Base-by-base conservation (phyloP, 805 yeast species). In the Sporopachydermia lactativora region DNA sequence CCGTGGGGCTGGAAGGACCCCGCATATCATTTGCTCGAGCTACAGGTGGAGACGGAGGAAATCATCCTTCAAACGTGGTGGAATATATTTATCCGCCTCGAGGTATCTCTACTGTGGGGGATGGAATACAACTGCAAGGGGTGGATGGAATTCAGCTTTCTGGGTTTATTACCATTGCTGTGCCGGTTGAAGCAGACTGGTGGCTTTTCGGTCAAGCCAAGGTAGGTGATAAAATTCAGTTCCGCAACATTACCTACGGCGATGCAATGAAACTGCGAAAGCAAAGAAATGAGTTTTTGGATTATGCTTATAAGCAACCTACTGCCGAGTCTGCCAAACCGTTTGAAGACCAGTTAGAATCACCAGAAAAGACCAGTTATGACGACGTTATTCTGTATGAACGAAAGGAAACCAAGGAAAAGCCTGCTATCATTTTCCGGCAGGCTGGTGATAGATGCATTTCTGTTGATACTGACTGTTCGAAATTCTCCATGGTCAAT, bases 161-260 rank as follows among this genome's bases (percentile, higher is more conserved):
- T 15, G 59, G 59, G 4, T 55, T 55, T 40, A 40, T 47, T 5
- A 53, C 57, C 44, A 35, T 52, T 37, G 41, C 53, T n/a, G 51
- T 51, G 35, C 57, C 59, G 4, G 40, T 40, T 15, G 42, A 43
- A 37, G 48, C 43, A 15, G 59, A 59, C 53, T 47, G 50, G 52
- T 41, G 65, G 60, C 45, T 59, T 52, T 49, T 58, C 57, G 58
- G 65, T 47, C 49, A 52, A 45, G 47, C 52, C 47, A 52, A 54
- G 45, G 45, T 58, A 50, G 49, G 52, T 40, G 38, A 58, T 45
- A 36, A 40, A 13, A 40, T 55, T n/a, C 37, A 38, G 11, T 55
- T 55, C 17, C 40, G 49, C 34, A 39, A 45, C 3, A 43, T 55
- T 8, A 44, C 49, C 19, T 52, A 47, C 34, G 19, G 43, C 17